Base-by-base conservation (phyloP, 805 yeast species). In the Myxozyma geophila region DNA sequence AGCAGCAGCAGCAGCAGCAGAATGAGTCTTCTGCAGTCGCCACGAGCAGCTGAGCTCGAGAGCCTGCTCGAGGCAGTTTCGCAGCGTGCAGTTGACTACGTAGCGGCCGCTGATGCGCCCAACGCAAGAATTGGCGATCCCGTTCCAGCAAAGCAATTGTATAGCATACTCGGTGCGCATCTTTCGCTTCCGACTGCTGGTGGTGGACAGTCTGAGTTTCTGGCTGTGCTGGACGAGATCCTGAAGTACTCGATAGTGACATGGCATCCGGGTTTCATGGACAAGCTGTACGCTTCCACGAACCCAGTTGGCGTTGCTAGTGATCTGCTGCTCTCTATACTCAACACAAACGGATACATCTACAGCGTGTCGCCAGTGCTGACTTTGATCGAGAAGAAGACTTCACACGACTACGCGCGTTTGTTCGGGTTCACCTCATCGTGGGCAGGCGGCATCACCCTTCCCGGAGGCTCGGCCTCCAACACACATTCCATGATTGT, bases 381-480 rank as follows among this genome's bases (percentile, higher is more conserved):
- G 54, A 85, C 93, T 0, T 81, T 88, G 15, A 84, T 90, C 59
- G 96, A 90, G 73, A 87, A 87, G 75, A 81, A 79, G 62, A 85
- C 88, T 39, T 85, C 87, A 13, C 82, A 80, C 51, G 83, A 85
- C 59, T 90, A 90, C 72, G 96, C 96, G 4, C 72, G 75, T 50
- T 66, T 87, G 71, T 89, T 88, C 75, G 86, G 89, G 0, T 88
- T 81, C 70, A 68, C 69, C 28, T 82, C 82, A 6, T 77, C 77
- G 2, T 77, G 79, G 39, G 83, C 92, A 51, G 96, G 96, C 33
- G 96, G 96, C 0, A 77, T 90, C 68, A 90, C 96, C 0, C 88
- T 90, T 73, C 83, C 91, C 21, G 96, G 96, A 19, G 96, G 96
- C 0, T 87, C 93, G 4, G 90, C 92, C 87, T 88, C 96, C 7